A percentile compares a stretch with the other conserved stretches of the same genome.
These are phyloP conservation scores for Dujonia santamariae DNA, from an alignment of 1,139 yeast genomes.

Conservation along the genomic window DNA sequence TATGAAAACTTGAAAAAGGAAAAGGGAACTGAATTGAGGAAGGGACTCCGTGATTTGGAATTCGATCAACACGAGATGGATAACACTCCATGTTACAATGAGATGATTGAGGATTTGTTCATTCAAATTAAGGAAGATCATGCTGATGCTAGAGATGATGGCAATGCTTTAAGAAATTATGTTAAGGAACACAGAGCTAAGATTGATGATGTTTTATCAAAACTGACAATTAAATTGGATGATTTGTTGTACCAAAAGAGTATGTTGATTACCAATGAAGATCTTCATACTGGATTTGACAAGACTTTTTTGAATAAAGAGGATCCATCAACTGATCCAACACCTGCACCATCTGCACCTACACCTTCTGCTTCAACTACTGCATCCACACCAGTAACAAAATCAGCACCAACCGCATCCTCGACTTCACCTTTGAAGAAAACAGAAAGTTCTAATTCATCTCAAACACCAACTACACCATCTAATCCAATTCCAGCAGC, in stretches of 20 bases:
- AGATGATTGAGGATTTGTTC: conserved; percentile 88
- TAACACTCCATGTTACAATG: conserved; percentile 79
- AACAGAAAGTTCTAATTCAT: conserved; percentile 11
- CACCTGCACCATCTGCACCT: conserved; percentile 7
- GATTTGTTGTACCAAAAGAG: conserved; percentile 70
- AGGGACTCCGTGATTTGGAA: conserved; percentile 41
- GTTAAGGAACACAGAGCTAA: conserved; percentile 65
- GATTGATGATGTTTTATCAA: conserved; percentile 60
- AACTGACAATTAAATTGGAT: conserved; percentile 59
- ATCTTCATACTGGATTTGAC: conserved; percentile 92
- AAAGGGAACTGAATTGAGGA: conserved; percentile 37
- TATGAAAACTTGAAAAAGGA: conserved; percentile 33
- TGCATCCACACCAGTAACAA: conserved; percentile 3
- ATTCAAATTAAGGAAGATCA: conserved; percentile 64
- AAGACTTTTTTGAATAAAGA: conserved; percentile 66
- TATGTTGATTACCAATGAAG: conserved; percentile 81
- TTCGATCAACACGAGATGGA: conserved; percentile 52
- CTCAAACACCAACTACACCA: conserved; percentile 3
- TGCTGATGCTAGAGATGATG: conserved; percentile 45
- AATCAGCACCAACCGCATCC: conserved; percentile 14
- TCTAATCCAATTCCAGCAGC: conserved; percentile 1
- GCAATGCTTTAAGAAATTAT: conserved; percentile 36
- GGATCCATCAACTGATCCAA: conserved; percentile 11
- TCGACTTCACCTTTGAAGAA: conserved; percentile 29
- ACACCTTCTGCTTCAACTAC: conserved; percentile 8